phyloP scores from a whole-genome alignment of 2,329 filamentous ascomycete species.

The Niveomyces coronatus region DNA sequence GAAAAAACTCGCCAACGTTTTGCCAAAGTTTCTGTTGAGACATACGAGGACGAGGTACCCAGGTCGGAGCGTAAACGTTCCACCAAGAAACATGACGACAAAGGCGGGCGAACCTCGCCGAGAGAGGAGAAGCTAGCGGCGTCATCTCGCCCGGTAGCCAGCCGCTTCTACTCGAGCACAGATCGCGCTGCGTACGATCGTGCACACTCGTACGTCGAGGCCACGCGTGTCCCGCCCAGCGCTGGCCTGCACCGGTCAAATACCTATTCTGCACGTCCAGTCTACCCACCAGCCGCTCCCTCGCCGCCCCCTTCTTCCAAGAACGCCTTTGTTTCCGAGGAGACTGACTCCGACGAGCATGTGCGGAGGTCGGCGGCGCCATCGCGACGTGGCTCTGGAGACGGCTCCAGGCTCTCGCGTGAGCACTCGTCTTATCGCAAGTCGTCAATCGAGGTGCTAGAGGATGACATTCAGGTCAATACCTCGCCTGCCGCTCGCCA shows the following conservation, averaged over 20 bases:
- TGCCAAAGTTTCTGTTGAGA: conserved; percentile 24
- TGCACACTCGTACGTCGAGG: conserved; percentile 21
- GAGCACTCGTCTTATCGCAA: conserved; percentile 21
- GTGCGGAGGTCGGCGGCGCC: conserved; percentile 23
- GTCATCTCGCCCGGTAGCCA: conserved; percentile 11
- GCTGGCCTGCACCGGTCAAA: conserved; percentile 13
- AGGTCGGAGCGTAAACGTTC: conserved; percentile 29
- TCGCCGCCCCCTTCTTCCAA: conserved; percentile 24
- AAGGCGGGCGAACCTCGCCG: conserved; percentile 6
- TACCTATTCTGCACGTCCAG: conserved; percentile 15
- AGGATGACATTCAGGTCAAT: conserved; percentile 20
- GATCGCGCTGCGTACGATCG: conserved; percentile 13
- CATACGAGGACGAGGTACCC: conserved; percentile 21
- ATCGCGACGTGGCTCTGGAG: conserved; percentile 24
- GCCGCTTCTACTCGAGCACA: conserved; percentile 15
- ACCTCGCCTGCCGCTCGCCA: conserved; percentile 22
- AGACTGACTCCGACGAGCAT: conserved; percentile 19
- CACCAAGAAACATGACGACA: conserved; percentile 27
- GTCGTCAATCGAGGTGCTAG: conserved; percentile 22
- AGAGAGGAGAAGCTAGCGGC: conserved; percentile 3
- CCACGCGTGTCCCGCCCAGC: conserved; percentile 19
- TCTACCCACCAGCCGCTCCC: conserved; percentile 23
- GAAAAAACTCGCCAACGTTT: conserved; percentile 23
- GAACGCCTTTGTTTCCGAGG: conserved; percentile 19
- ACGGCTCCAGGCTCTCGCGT: conserved; percentile 13